Conservation (phyloP, 352 stramenopile genomes). For the Phytophthora hybrid region DNA sequence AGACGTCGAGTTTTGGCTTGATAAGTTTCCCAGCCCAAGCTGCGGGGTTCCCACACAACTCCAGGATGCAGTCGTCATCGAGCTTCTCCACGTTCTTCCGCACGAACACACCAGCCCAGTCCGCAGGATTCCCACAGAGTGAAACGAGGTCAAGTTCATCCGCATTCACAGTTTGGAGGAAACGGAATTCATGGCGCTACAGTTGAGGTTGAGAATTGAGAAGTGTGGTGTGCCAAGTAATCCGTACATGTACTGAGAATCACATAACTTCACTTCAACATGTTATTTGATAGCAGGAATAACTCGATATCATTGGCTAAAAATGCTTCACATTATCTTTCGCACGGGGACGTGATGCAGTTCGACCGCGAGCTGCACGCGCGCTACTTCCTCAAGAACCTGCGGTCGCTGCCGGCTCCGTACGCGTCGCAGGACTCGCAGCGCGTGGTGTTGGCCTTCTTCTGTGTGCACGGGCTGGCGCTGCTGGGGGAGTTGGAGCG, state of each 20-base stretch:
- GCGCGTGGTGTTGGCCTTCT: conserved; percentile 87
- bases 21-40: not conserved
- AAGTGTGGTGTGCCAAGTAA: no score
- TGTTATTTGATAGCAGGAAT: no score
- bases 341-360: not conserved
- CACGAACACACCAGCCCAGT: not conserved
- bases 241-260: no score
- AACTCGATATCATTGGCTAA: no score
- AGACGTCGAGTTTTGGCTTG: not conserved
- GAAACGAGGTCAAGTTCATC: not conserved
- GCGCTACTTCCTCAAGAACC: conserved; percentile 85
- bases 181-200: not conserved
- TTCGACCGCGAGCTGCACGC: conserved; percentile 82
- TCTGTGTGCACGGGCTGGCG: conserved; percentile 85
- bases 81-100: not conserved
- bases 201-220: no score
- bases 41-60: not conserved
- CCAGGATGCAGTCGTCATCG: not conserved
- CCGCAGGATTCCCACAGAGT: not conserved
- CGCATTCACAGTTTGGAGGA: not conserved
- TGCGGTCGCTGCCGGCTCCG: conserved; percentile 69
- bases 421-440: conserved; percentile 87
- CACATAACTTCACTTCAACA: no score
- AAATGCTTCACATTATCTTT: no score
- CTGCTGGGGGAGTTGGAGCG: conserved; percentile 81